Evolutionary conservation across 2,329 filamentous ascomycete genomes (phyloP).

Genomic region (Alternaria arborescens): DNA sequence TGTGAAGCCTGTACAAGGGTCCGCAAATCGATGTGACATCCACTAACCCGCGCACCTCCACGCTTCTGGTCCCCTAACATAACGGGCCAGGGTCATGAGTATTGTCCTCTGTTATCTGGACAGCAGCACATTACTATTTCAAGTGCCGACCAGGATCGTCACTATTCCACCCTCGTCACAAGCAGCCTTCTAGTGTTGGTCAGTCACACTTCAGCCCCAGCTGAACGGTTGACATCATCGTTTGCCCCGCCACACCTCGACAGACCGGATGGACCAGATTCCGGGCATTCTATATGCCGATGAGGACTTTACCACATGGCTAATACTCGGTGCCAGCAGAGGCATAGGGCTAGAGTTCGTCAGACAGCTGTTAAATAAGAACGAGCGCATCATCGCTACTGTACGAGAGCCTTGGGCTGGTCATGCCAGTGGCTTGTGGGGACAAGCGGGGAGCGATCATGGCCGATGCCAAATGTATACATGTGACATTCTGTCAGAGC

Average conservation of each 20-base stretch:
- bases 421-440: constrained; percentile 54
- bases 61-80: constrained; percentile 8
- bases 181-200: constrained; percentile 1
- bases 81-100: constrained; percentile 9
- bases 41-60: constrained; percentile 16
- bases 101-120: constrained; percentile 17
- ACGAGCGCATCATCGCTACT: constrained; percentile 62
- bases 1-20: constrained; percentile 16
- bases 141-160: constrained; percentile 5
- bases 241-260: constrained; percentile 23
- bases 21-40: constrained; percentile 20
- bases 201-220: constrained; percentile 2
- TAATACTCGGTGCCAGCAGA: constrained; percentile 58
- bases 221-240: constrained; percentile 23
- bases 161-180: constrained; percentile 1
- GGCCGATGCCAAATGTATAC: constrained; percentile 58
- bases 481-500: constrained; percentile 63
- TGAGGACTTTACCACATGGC: constrained; percentile 55
- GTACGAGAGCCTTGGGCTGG: constrained; percentile 55
- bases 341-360: constrained; percentile 64
- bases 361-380: constrained; percentile 57
- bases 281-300: constrained; percentile 54
- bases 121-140: constrained; percentile 14
- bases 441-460: constrained; percentile 54
- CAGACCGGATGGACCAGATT: constrained; percentile 53